A percentile compares a stretch with the other conserved stretches of the same genome.
phyloP scores from a whole-genome alignment of 371 early-diverging fungal species.

The Mortierella polycephala region DNA sequence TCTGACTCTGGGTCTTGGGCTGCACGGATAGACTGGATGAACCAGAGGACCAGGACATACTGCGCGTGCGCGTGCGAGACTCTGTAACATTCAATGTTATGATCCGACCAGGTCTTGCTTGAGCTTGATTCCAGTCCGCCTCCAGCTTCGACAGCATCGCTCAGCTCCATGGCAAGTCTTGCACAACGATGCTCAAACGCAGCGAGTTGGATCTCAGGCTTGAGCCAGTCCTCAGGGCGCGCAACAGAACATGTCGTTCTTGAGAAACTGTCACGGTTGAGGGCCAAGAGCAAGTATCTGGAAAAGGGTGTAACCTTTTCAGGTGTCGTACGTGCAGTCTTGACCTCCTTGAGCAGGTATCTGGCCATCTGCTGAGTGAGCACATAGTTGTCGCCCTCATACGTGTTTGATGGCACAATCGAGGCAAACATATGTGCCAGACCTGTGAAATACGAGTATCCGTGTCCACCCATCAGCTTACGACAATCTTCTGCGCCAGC shows the following conservation, averaged over 20 bases:
- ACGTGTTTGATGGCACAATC: constrained; percentile 43
- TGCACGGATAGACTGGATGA: constrained; percentile 62
- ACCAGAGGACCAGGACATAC: constrained; percentile 70
- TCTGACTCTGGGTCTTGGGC: constrained; percentile 43
- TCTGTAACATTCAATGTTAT: constrained; percentile 65
- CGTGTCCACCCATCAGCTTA: constrained; percentile 85
- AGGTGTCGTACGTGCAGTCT: constrained; percentile 59
- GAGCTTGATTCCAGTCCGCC: constrained; percentile 63
- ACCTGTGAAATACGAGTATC: constrained; percentile 80
- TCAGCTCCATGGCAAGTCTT: constrained; percentile 65
- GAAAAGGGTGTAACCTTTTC: constrained; percentile 60
- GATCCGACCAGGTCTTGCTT: constrained; percentile 60
- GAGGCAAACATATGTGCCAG: constrained; percentile 68
- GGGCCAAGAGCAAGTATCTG: constrained; percentile 58
- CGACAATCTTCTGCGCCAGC: constrained; percentile 79
- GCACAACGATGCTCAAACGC: constrained; percentile 78
- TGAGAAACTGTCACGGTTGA: constrained; percentile 56
- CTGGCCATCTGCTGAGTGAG: constrained; percentile 80
- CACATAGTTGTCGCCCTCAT: constrained; percentile 85
- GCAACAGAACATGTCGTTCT: constrained; percentile 53
- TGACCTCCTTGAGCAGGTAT: constrained; percentile 72
- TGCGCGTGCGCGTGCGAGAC: constrained; percentile 77
- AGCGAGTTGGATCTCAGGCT: constrained; percentile 67
- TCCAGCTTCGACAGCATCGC: constrained; percentile 64
- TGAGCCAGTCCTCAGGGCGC: constrained; percentile 62